These are phyloP conservation scores for Yamadazyma epiphylla DNA, from an alignment of 1,139 yeast genomes.

Conservation along the genomic window DNA sequence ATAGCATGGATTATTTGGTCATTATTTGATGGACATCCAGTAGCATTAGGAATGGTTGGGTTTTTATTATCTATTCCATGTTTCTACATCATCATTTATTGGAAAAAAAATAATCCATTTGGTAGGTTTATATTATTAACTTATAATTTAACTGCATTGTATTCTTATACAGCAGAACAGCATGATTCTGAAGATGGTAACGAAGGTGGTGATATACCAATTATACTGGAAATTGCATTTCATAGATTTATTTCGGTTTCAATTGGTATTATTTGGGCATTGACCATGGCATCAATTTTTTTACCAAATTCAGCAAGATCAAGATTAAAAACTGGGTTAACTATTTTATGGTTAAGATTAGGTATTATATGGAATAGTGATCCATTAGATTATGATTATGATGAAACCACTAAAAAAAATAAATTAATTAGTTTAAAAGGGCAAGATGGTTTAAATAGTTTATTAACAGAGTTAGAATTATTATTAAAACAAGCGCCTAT, in stretches of 20 bases:
- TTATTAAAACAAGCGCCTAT: constrained; percentile 69
- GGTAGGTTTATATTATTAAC: constrained; percentile 74
- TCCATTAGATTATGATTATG: constrained; percentile 33
- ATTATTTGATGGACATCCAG: constrained; percentile 53
- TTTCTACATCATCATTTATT: constrained; percentile 63
- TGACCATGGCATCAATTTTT: constrained; percentile 57
- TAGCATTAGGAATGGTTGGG: constrained; percentile 55
- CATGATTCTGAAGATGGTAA: constrained; percentile 61
- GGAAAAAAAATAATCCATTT: constrained; percentile 62
- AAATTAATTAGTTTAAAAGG: constrained; percentile 50
- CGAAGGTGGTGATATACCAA: constrained; percentile 69
- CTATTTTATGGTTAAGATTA: constrained; percentile 71
- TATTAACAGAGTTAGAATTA: constrained; percentile 60
- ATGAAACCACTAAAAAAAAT: constrained; percentile 11
- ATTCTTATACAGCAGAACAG: constrained; percentile 65
- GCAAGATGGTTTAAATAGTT: constrained; percentile 47
- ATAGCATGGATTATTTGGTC: constrained; percentile 60
- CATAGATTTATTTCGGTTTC: constrained; percentile 74
- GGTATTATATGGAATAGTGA: constrained; percentile 77
- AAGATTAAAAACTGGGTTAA: constrained; percentile 59
- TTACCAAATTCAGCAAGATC: constrained; percentile 76
- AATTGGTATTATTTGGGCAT: constrained; percentile 75
- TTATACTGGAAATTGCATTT: constrained; percentile 72
- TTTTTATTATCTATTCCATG: constrained; percentile 59
- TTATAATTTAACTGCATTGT: constrained; percentile 74